These are phyloP conservation scores for Astrocystis sublimbata DNA, from an alignment of 495 filamentous ascomycete species.

Conservation along the genomic window DNA sequence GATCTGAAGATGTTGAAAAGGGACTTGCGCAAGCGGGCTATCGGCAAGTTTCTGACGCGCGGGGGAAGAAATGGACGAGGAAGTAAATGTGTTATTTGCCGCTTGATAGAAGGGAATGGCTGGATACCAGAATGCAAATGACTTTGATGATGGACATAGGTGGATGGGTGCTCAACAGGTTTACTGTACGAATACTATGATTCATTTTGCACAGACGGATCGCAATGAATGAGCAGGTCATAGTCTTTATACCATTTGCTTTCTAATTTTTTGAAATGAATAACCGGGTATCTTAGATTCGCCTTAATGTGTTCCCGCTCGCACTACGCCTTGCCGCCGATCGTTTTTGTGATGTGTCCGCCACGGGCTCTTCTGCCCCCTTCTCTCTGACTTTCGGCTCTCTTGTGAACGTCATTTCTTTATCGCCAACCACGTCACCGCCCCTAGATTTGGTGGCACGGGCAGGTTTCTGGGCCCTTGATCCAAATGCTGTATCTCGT, in stretches of 20 bases:
- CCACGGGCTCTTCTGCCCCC: constrained; percentile 31
- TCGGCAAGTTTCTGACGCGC: constrained; percentile 28
- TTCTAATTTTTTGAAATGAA: constrained; percentile 2
- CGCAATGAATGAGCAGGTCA: not conserved
- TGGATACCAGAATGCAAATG: too few relatives aligned
- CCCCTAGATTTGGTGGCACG: constrained; percentile 49
- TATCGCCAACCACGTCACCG: constrained; percentile 73
- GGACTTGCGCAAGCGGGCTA: constrained; percentile 35
- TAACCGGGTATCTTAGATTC: constrained; percentile 48
- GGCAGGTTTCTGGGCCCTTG: constrained; percentile 54
- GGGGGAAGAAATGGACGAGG: constrained; percentile 37
- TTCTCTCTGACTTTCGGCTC: constrained; percentile 56
- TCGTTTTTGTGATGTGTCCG: constrained; percentile 38
- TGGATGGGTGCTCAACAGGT: not conserved
- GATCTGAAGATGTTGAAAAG: constrained; percentile 53
- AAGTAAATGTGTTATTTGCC: constrained; percentile 40
- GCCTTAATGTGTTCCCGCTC: constrained; percentile 69
- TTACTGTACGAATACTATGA: constrained; percentile 7
- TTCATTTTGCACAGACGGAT: not conserved
- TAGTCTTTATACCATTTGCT: not conserved
- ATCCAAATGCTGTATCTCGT: constrained; percentile 68
- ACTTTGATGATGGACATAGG: too few relatives aligned
- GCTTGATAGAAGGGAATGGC: constrained; percentile 19
- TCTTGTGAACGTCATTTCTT: constrained; percentile 82
- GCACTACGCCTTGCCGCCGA: constrained; percentile 64